Percentiles rank a stretch among this genome's conserved stretches.
Evolutionary conservation across 345 rosid species (phyloP).

Genomic region (Arabidopsis suecica): DNA sequence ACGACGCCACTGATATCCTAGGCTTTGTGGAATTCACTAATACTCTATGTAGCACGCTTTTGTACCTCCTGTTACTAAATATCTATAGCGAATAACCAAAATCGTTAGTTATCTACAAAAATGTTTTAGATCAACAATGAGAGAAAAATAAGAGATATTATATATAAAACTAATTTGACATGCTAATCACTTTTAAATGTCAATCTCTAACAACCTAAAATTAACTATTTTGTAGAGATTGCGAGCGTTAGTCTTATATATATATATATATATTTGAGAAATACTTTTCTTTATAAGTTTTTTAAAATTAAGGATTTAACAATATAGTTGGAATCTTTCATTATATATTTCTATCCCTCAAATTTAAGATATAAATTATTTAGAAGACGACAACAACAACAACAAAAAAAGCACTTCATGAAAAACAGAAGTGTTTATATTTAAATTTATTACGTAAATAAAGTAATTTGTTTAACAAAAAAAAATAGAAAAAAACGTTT

Average conservation of each 20-base stretch:
- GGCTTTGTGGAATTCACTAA: constrained; percentile 59
- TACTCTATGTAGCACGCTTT: constrained; percentile 84
- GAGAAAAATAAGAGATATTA: background rate
- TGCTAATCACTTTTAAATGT: background rate
- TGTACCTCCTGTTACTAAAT: constrained; percentile 89
- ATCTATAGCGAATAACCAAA: constrained; percentile 43
- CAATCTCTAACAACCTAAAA: background rate
- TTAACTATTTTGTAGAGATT: background rate
- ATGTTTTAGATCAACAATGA: too few species aligned
- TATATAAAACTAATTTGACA: background rate
- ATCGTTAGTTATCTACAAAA: too few species aligned
- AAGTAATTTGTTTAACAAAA: background rate
- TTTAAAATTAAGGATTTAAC: too few species aligned
- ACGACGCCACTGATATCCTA: constrained; percentile 76
- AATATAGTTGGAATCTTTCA: too few species aligned
- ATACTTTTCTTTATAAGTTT: too few species aligned
- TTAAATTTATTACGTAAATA: too few species aligned
- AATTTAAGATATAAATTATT: background rate
- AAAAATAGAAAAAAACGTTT: background rate
- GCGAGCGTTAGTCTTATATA: too few species aligned
- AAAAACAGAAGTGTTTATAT: too few species aligned
- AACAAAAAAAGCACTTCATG: too few species aligned
- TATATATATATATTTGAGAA: too few species aligned
- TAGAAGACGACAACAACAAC: too few species aligned
- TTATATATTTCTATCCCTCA: background rate